Evolutionary conservation across 1,284 basidiomycete genomes (phyloP), one percentile per base, ranked within the genome.

Genomic region (Anthracocystis setariae): DNA sequence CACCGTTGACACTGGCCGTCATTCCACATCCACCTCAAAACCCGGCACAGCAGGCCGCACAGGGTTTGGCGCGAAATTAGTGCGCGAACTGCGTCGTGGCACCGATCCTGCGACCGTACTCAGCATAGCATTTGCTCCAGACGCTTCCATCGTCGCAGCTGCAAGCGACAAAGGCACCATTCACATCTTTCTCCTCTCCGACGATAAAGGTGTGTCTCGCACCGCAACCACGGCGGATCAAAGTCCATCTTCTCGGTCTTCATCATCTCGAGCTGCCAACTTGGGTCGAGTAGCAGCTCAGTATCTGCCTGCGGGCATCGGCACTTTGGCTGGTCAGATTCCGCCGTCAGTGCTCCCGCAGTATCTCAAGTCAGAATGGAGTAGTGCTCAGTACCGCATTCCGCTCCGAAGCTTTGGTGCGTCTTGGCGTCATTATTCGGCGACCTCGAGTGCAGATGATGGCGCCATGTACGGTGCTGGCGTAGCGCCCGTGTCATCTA

Each of bases 151-250:
- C 3, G 33, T 80, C 8, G 78, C 78, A 2, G 75, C 71, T 21
- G 78, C 69, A 1, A 80, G 78, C 42, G 78, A 80, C 55, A 80
- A 76, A 53, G 78, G 78, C 10, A 80, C 77, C 0, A 64, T 80
- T 23, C 78, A 80, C 48, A 63, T 80, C 47, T 80, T 79, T 42
- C 46, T 63, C 0, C 63, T 79, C n/a, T 21, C 46, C 7, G 46
- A 37, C 3, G 3, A 21, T 5, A n/a, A 9, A 8, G 9, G 8
- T 7, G 12, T 24, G 8, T 18, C 35, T 5, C 3, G 20, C 15
- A n/a, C 15, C n/a, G 21, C 18, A 18, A 42, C 20, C 3, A 7
- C 27, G 2, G 46, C 47, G 37, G 49, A 44, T 7, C 45, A 33
- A 20, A 32, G 21, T 13, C 12, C 21, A 7, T 29, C 25, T 12